A percentile compares a stretch with the other conserved stretches of the same genome.
These are phyloP conservation scores for Aspergillus brunneoviolaceus DNA, from an alignment of 2,329 filamentous ascomycete species.

Conservation along the genomic window DNA sequence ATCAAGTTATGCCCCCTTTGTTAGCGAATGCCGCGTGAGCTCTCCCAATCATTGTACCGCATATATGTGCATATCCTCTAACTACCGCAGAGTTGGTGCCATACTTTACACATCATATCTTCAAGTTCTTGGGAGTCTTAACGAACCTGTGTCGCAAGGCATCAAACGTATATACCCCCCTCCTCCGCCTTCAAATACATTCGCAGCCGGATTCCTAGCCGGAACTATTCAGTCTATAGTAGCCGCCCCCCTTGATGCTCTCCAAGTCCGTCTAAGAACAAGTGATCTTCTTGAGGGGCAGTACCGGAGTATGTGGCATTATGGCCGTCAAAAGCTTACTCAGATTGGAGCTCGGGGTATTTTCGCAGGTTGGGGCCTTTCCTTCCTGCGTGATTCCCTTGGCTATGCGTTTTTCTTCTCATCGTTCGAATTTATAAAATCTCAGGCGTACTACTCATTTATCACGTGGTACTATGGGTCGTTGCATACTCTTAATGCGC, in stretches of 20 bases:
- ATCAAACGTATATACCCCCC: conserved; percentile 62
- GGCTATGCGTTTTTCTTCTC: conserved; percentile 64
- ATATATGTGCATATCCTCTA: not conserved
- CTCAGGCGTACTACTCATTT: conserved; percentile 62
- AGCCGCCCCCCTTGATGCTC: conserved; percentile 63
- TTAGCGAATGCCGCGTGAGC: conserved; percentile 60
- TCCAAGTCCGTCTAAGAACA: conserved; percentile 62
- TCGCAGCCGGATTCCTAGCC: conserved; percentile 59
- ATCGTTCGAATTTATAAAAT: conserved; percentile 63
- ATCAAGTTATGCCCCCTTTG: conserved; percentile 63
- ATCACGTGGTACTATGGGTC: conserved; percentile 59
- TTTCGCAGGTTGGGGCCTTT: conserved; percentile 62
- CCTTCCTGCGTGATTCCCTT: conserved; percentile 59
- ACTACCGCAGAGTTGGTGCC: conserved; percentile 53
- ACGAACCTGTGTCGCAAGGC: conserved; percentile 58
- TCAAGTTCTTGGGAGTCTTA: conserved; percentile 56
- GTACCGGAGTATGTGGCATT: conserved; percentile 65
- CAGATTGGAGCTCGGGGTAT: conserved; percentile 62
- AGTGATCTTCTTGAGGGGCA: conserved; percentile 59
- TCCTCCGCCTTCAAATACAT: conserved; percentile 53
- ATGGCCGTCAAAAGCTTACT: conserved; percentile 56
- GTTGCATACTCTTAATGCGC: conserved; percentile 29
- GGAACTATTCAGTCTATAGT: conserved; percentile 61
- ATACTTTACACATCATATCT: conserved; percentile 65
- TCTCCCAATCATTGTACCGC: not conserved